A percentile compares a stretch with the other conserved stretches of the same genome.
These are phyloP conservation scores for Boletus coccyginus DNA, from an alignment of 768 basidiomycete species.

Conservation along the genomic window DNA sequence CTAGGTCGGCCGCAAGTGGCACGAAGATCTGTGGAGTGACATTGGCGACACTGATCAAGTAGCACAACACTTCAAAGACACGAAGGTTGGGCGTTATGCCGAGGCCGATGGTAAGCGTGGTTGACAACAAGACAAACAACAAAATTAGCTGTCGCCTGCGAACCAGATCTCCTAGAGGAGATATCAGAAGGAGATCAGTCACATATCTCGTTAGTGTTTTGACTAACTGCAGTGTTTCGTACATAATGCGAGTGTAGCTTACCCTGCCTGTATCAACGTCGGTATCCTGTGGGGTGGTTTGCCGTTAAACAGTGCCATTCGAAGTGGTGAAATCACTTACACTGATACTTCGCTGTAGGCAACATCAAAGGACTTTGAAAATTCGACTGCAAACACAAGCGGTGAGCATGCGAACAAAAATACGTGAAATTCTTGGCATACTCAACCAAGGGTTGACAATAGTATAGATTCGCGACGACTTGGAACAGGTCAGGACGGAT, in stretches of 20 bases:
- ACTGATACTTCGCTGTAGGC: constrained; percentile 35
- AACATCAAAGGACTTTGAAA: constrained; percentile 40
- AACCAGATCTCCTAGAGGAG: constrained; percentile 82
- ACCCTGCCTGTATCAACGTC: constrained; percentile 69
- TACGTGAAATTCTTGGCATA: constrained; percentile 27
- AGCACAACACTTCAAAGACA: constrained; percentile 66
- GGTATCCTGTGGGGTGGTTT: constrained; percentile 46
- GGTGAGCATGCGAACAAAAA: background rate
- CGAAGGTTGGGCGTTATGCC: constrained; percentile 56
- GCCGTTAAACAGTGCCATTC: background rate
- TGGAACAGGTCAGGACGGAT: background rate
- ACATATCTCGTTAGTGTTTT: constrained; percentile 52
- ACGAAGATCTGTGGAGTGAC: constrained; percentile 77
- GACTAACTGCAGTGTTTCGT: background rate
- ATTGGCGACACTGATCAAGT: constrained; percentile 66
- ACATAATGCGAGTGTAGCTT: constrained; percentile 6
- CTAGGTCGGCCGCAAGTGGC: constrained; percentile 77
- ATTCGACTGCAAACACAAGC: constrained; percentile 22
- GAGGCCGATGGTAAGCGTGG: constrained; percentile 66
- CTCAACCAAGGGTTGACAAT: constrained; percentile 78
- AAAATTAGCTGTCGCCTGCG: constrained; percentile 72
- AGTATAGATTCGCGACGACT: constrained; percentile 79
- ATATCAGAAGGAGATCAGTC: constrained; percentile 66
- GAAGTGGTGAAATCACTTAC: constrained; percentile 16
- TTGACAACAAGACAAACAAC: constrained; percentile 50